Base-by-base conservation (phyloP, 306 rosid genomes). In the Castanea mollissima region DNA sequence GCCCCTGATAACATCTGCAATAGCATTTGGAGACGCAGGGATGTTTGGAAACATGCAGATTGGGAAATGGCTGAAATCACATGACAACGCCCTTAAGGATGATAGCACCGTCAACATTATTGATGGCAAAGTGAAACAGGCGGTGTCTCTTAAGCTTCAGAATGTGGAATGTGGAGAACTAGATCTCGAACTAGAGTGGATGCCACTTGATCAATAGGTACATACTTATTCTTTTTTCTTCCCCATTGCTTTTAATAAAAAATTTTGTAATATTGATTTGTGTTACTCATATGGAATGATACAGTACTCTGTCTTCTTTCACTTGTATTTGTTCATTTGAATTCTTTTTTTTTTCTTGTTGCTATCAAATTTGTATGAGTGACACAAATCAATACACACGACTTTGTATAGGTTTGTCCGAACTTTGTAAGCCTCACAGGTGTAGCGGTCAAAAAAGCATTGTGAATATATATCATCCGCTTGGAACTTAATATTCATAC, bases 11-110 rank as follows among this genome's bases (percentile, higher is more conserved):
- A 84, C 99, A 35, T 96, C 99, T 20, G 99, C 99, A 27, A 87
- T 89, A 84, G 97, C 98, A 12, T 96, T 91, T 69, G 97, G 99
- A 84, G 91, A 96, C 49, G 97, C 99, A 15, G 97, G 94, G 80
- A 84, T 93, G 97, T 96, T 93, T 64, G 89, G 87, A 1, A 72
- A 96, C 84, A 96, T 96, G 99, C 99, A 93, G 87, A 96, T 96
- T 21, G 98, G 99, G 18, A 96, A 96, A 83, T 96, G 99, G 99
- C 85, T 96, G 80, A 91, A 96, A 83, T 90, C 99, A 2, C 78
- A 93, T 63, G 99, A 93, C 86, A 96, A 96, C 25, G 92, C 97
- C 20, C 97, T 96, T 32, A 12, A 83, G 23, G 87, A 74, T 35
- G 99, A 96, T 80, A 96, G 99, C 87, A 64, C 86, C 4, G 96